Evolutionary conservation across 2,329 filamentous ascomycete species (phyloP), one percentile per base, ranked within the genome.

Genomic region (Ilyonectria robusta): DNA sequence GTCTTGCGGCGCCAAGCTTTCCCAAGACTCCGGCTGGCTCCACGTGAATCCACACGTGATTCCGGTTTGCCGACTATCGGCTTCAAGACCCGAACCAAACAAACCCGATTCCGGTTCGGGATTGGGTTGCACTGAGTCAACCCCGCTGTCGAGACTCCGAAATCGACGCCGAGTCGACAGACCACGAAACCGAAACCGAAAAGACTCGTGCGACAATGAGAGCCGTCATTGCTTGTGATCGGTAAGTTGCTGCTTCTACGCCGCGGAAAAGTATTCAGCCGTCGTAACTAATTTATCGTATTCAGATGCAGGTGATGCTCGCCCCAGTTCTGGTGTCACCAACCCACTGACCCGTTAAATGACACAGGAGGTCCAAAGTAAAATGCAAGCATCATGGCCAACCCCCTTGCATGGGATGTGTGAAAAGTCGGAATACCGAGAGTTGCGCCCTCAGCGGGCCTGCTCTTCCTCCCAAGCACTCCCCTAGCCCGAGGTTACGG

Each of bases 361-460:
- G 6, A 29, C 19, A 35, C 37, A 76, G 74, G 42, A 67, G 51
- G 58, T 75, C 74, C 3, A 76, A 76, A 48, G 70, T 76, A 58
- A 76, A 76, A 15, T 76, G 74, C 11, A 75, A 48, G 23, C 74
- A 76, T 40, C 48, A 71, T 15, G 72, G 71, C 6, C 63, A 72
- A n/a, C 51, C 74, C 7, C 74, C 74, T 15, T 76, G 74, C 35
- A 57, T 51, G n/a, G 71, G 71, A 7, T 76, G 74, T 19, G 26
- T 53, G n/a, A 76, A 76, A 19, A 71, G 71, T 3, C 68, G 63
- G 0, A 62, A 61, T 2, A 64, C 62, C 3, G 55, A 60, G 3
- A 68, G 71, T 4, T 76, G 74, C 21, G 17, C 19, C 4, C 17
- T 76, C 6, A 68, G 68, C n/a, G 72, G 74, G 1, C 74, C 74